Conservation (phyloP, 1,284 basidiomycete species). For the Phellinidium pouzarii region DNA sequence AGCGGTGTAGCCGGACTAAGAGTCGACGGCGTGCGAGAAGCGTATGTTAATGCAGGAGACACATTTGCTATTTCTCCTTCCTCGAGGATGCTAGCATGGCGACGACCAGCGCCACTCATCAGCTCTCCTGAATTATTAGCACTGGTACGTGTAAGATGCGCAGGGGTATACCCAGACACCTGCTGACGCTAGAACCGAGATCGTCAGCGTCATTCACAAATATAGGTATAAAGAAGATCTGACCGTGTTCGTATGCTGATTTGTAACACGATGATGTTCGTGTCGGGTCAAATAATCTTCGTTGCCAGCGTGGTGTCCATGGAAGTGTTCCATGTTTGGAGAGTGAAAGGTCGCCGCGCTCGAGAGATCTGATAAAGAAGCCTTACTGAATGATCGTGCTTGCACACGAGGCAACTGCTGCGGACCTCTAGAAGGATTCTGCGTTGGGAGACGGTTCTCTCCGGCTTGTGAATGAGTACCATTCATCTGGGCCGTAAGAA, state of each 20-base stretch:
- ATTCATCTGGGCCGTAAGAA: constrained; percentile 5
- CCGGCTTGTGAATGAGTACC: not conserved
- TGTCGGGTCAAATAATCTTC: not conserved
- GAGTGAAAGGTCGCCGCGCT: not conserved
- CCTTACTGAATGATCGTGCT: not conserved
- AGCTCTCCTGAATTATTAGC: not conserved
- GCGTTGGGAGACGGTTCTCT: not conserved
- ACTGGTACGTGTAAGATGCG: not conserved
- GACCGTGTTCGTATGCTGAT: not conserved
- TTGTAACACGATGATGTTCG: not conserved
- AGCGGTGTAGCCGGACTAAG: constrained; percentile 57
- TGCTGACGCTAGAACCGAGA: not conserved
- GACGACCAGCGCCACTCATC: not conserved
- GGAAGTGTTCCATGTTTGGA: not conserved
- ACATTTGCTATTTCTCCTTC: constrained; percentile 11
- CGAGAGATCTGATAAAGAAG: not conserved
- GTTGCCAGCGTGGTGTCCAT: not conserved
- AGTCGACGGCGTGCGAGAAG: constrained; percentile 51
- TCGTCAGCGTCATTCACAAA: not conserved
- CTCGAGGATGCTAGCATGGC: constrained; percentile 32
- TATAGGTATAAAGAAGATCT: not conserved
- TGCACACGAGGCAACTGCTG: not conserved
- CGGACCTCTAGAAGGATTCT: not conserved
- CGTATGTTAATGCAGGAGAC: constrained; percentile 50
- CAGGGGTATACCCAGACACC: not conserved